A percentile compares a stretch with the other conserved stretches of the same genome.
phyloP scores from a whole-genome alignment of 75 land plant species.

The Isoetes taiwanensis region DNA sequence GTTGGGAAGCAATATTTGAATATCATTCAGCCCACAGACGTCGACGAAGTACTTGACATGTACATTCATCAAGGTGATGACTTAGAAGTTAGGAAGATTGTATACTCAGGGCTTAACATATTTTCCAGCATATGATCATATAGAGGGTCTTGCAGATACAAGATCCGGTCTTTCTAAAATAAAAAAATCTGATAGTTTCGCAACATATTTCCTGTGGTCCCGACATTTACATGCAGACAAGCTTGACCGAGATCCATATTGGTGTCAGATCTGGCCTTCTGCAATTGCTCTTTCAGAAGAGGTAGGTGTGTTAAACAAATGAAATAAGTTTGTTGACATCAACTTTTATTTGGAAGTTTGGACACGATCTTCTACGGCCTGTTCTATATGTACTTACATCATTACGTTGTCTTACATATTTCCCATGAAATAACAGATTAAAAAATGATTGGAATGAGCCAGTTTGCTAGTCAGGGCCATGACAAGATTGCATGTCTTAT shows the following conservation, averaged over 20 bases:
- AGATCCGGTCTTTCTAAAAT: no score
- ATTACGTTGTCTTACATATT: not conserved
- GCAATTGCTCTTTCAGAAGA: slow-evolving; percentile 21
- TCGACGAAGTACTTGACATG: slow-evolving; percentile 17
- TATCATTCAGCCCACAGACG: slow-evolving; percentile 16
- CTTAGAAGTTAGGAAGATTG: not conserved
- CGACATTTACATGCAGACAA: slow-evolving; percentile 1
- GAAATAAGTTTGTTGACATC: no score
- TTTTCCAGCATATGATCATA: not conserved
- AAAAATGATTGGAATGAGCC: not conserved
- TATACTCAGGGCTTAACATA: not conserved
- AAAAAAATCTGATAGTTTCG: not conserved
- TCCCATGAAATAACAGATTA: not conserved
- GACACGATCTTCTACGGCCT: not conserved
- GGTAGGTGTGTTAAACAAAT: no score
- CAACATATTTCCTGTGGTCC: not conserved
- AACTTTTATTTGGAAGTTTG: no score
- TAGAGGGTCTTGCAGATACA: not conserved
- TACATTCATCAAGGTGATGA: slow-evolving; percentile 16
- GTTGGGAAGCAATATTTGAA: no score
- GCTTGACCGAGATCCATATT: slow-evolving; percentile 17
- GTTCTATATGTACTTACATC: not conserved
- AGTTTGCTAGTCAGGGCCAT: no score
- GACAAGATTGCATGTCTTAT: no score
- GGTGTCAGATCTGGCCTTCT: slow-evolving; percentile 21